Conservation (phyloP, 2,329 filamentous ascomycete genomes). For the Ceratocystis huliohia region DNA sequence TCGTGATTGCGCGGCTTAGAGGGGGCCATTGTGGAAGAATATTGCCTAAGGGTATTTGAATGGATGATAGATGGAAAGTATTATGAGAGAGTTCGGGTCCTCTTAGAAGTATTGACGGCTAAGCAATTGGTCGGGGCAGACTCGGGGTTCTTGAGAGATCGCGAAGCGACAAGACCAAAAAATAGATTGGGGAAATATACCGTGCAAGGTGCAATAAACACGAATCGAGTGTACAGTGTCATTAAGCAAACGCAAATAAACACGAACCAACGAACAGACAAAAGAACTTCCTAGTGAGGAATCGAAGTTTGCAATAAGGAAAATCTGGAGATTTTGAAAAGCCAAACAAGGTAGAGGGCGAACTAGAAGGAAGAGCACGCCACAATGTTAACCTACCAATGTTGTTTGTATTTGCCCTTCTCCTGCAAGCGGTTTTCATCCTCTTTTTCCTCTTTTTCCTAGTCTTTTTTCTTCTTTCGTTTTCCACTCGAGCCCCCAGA, state of each 20-base stretch:
- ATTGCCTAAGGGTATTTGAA: not conserved
- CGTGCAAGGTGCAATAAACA: slow-evolving; percentile 22
- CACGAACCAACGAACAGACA: not conserved
- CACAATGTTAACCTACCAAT: slow-evolving; percentile 25
- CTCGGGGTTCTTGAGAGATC: slow-evolving; percentile 15
- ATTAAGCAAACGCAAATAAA: not conserved
- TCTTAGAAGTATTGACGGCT: not conserved
- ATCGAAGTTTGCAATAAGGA: not conserved
- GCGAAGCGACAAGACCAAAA: slow-evolving; percentile 6
- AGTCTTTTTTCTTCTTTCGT: slow-evolving; percentile 4
- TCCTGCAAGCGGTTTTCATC: slow-evolving; percentile 16
- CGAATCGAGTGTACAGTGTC: not conserved
- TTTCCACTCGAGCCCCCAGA: slow-evolving; percentile 3
- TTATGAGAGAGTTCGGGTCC: too few relatives aligned
- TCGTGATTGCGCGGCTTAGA: slow-evolving; percentile 37
- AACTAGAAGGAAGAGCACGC: not conserved
- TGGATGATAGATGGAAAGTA: not conserved
- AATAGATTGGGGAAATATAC: slow-evolving; percentile 8
- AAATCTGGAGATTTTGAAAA: not conserved
- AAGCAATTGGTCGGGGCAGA: slow-evolving; percentile 7
- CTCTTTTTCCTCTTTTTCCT: slow-evolving; percentile 11
- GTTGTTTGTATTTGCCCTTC: slow-evolving; percentile 23
- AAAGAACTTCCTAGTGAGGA: not conserved
- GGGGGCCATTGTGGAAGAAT: slow-evolving; percentile 32
- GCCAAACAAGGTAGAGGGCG: not conserved